Base-by-base conservation (phyloP, 2,329 filamentous ascomycete species). In the Emergomyces pasteurianus region DNA sequence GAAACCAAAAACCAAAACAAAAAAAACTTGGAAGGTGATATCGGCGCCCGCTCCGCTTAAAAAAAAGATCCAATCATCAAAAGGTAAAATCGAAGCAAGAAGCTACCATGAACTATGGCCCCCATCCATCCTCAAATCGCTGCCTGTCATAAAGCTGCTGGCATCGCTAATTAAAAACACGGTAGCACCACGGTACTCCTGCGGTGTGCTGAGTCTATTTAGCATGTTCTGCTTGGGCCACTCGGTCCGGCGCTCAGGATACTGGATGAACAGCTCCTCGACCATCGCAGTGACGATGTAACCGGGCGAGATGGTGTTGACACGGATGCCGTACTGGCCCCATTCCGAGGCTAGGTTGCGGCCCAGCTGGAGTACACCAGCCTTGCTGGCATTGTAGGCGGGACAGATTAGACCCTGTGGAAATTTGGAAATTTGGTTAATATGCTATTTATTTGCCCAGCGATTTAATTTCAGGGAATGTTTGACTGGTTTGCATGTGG, bases 151-250 rank as follows among this genome's bases (percentile, higher is more conserved):
- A 69, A 82, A 83, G 62, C 73, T 77, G 67, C 78, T 81, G 8
- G 77, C 78, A 63, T 79, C 77, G 61, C 75, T 78, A 38, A 79
- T 66, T 62, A 79, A 67, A 65, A 79, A 79, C 43, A 79, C 73
- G 0, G 77, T 75, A 0, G 77, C 76, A 6, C 77, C 86, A 56
- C 86, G 82, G 72, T 88, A 89, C 72, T 91, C 87, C 56, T 84
- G 78, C 0, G 87, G 86, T 26, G 74, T 75, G 69, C 86, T 88
- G 62, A 90, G 77, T 40, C 84, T 81, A 34, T 82, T 85, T 59
- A 95, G 79, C 90, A 95, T 94, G 74, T 95, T 95, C 74, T 92
- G 86, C 67, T 81, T 86, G 18, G 88, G 84, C 91, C 91, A 95
- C 63, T 86, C 81, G 9, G 71, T 91, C 72, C 92, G 94, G 71